Percentiles rank a stretch among this genome's conserved stretches.
These are phyloP conservation scores for Vigna nakashimae DNA, from an alignment of 306 rosid species.

Conservation along the genomic window DNA sequence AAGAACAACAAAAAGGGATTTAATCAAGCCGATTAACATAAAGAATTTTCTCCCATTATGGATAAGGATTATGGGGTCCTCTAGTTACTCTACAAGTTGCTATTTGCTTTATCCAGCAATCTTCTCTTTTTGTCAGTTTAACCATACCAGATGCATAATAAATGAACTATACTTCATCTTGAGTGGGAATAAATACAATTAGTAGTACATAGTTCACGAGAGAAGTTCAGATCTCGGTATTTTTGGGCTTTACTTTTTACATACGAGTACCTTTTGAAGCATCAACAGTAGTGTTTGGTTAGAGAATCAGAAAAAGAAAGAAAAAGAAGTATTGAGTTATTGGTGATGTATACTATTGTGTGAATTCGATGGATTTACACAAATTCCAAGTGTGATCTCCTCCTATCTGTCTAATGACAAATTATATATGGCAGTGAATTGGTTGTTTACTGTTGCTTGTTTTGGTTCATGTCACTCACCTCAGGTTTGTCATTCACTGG, in stretches of 20 bases:
- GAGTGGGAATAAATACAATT: background rate
- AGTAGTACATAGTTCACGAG: background rate
- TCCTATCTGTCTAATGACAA: background rate
- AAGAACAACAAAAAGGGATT: background rate
- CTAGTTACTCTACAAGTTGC: background rate
- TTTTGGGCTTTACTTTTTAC: background rate
- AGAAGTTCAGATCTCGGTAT: background rate
- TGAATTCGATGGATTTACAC: background rate
- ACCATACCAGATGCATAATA: background rate
- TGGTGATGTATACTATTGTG: background rate
- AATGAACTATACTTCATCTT: background rate
- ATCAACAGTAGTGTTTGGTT: background rate
- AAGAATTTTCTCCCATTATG: background rate
- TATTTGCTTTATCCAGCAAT: background rate
- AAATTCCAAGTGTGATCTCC: background rate
- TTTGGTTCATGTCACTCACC: constrained; percentile 13
- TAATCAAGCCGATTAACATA: background rate
- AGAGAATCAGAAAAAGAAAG: background rate
- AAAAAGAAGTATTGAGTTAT: background rate
- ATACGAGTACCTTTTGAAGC: background rate
- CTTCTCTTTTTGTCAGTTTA: background rate
- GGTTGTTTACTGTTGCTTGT: background rate
- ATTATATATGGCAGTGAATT: background rate
- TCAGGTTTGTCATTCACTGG: constrained; percentile 2
- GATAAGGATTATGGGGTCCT: background rate